Conservation (phyloP, 2,329 filamentous ascomycete genomes). For the Rutstroemia sp. region DNA sequence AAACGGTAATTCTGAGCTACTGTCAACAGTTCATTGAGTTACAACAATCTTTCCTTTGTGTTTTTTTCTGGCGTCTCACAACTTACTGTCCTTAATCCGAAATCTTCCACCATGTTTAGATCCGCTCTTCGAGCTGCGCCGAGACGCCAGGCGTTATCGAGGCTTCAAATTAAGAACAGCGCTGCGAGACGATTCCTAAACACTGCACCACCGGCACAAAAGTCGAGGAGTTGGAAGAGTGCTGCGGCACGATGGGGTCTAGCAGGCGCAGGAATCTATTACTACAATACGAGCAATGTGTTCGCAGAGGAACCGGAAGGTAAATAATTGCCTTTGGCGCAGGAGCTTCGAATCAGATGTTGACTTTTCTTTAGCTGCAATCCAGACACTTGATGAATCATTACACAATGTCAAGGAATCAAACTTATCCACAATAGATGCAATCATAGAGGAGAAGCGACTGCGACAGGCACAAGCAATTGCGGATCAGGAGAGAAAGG, state of each 20-base stretch:
- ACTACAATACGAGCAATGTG: conserved; percentile 82
- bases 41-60: conserved; percentile 22
- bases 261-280: conserved; percentile 74
- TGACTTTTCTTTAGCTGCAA: conserved; percentile 22
- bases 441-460: conserved; percentile 57
- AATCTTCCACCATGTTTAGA: conserved; percentile 22
- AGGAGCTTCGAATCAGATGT: conserved; percentile 4
- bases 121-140: conserved; percentile 21
- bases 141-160: conserved; percentile 17
- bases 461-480: conserved; percentile 25
- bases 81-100: conserved; percentile 6
- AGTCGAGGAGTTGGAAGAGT: conserved; percentile 77
- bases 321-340: conserved; percentile 38
- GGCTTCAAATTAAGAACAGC: conserved; percentile 10
- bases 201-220: conserved; percentile 50
- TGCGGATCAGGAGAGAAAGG: conserved; percentile 21
- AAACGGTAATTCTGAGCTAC: conserved; percentile 14
- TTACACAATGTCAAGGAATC: conserved; percentile 35
- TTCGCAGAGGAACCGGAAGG: conserved; percentile 78
- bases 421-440: conserved; percentile 57
- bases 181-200: conserved; percentile 43
- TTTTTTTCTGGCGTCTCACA: background rate
- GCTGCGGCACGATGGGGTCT: conserved; percentile 65
- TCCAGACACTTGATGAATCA: conserved; percentile 31
- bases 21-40: background rate